phyloP scores from a whole-genome alignment of 2,329 filamentous ascomycete species.

The Colletotrichum sp. region DNA sequence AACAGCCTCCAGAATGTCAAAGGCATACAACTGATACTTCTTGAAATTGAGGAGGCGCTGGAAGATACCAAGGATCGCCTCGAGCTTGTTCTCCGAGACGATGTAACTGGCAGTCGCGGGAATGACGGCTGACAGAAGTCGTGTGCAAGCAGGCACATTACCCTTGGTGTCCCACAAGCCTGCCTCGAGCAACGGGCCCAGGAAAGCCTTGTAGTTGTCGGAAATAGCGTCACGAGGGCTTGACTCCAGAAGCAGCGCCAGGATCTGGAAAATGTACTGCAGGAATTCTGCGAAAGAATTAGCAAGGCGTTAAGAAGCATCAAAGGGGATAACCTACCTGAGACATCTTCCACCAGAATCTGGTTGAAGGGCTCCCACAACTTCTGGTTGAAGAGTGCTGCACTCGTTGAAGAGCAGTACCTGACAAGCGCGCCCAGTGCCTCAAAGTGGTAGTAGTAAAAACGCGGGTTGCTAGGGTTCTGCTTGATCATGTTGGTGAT shows the following conservation, averaged over 20 bases:
- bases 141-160: conserved; percentile 89
- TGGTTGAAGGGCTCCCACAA: conserved; percentile 85
- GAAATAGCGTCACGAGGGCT: conserved; percentile 82
- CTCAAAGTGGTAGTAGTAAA: conserved; percentile 99
- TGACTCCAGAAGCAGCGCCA: conserved; percentile 87
- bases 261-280: conserved; percentile 95
- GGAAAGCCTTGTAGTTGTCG: conserved; percentile 78
- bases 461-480: conserved; percentile 96
- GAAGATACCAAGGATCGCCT: conserved; percentile 93
- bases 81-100: conserved; percentile 78
- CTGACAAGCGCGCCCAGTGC: conserved; percentile 88
- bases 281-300: conserved; percentile 74
- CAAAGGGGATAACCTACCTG: conserved; percentile 55
- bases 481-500: conserved; percentile 92
- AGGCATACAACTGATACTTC: conserved; percentile 83
- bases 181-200: conserved; percentile 81
- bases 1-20: conserved; percentile 87
- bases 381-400: conserved; percentile 77
- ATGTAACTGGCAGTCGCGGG: conserved; percentile 77
- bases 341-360: conserved; percentile 82
- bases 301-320: conserved; percentile 23
- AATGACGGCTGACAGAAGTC: conserved; percentile 84
- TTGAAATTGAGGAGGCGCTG: conserved; percentile 85
- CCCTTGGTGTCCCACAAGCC: conserved; percentile 89
- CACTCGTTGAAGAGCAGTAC: conserved; percentile 69